Base-by-base conservation (phyloP, 2,329 filamentous ascomycete species). In the Xylaria sp. region DNA sequence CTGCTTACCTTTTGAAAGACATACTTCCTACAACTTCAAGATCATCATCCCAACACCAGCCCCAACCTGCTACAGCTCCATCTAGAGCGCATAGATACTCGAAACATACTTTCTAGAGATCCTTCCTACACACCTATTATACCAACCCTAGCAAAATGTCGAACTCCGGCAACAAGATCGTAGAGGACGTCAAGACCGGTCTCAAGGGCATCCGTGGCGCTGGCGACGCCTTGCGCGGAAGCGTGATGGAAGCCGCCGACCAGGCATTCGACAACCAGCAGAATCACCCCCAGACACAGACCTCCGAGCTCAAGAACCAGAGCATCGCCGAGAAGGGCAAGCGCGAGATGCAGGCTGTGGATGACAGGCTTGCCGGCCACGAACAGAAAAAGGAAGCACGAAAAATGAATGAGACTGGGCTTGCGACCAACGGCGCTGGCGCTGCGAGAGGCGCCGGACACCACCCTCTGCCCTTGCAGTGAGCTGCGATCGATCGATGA, bases 111-210 rank as follows among this genome's bases (percentile, higher is more conserved):
- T 23, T 23, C 31, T 23, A 47, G 2, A 1, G 11, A 23, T 33
- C 23, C 3, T 38, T 35, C n/a, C 35, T 7, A 31, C n/a, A 12
- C 4, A 17, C 28, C 7, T 1, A n/a, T 14, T 28, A 38, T 9
- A 31, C 9, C 28, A 31, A 31, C 28, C 40, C 19, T 33, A 52
- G 25, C 40, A 68, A n/a, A 12, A 75, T 75, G 74, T 70, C 70
- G 5, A 72, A 31, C 28, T 31, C 28, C 4, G 28, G 28, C 28
- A 31, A 23, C 57, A 62, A 72, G 47, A 63, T 74, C 9, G 58
- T 72, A 25, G 63, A 74, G n/a, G 73, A 76, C 65, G 63, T 76
- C 45, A 75, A 74, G 63, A 72, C 72, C 15, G 67, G 72, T 54
- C 35, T 74, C 15, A 75, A 76, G 57, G 74, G 74, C 60, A 63